Conservation (phyloP, 805 yeast species). For the Starmerella tilneyi region DNA sequence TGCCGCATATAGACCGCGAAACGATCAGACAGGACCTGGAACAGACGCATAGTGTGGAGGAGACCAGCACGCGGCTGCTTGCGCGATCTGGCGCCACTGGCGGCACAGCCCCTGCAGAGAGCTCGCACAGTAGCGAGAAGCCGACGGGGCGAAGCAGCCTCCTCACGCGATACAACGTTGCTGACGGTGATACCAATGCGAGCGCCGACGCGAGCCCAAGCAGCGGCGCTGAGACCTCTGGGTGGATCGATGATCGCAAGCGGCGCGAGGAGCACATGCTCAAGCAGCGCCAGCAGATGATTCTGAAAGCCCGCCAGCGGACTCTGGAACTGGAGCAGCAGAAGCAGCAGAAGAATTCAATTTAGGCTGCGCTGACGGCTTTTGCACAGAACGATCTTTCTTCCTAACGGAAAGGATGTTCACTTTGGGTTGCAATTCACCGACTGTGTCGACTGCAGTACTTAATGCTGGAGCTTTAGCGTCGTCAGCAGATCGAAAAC, state of each 20-base stretch:
- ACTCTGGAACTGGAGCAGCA: constrained; percentile 17
- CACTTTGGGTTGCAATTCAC: background rate
- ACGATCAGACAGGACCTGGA: constrained; percentile 68
- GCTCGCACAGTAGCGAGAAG: constrained; percentile 42
- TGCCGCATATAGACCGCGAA: constrained; percentile 56
- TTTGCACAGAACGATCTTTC: background rate
- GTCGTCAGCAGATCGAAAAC: no score
- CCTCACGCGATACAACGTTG: constrained; percentile 32
- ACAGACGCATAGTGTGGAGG: constrained; percentile 59
- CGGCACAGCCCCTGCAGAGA: no score
- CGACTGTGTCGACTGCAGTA: no score
- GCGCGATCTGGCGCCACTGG: no score
- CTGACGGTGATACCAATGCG: constrained; percentile 22
- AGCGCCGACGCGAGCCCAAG: constrained; percentile 1
- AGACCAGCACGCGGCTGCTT: constrained; percentile 63
- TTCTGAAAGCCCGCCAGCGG: constrained; percentile 46
- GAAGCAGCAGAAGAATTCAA: background rate
- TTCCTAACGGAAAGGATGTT: constrained; percentile 1
- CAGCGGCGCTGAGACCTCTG: constrained; percentile 3
- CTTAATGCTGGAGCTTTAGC: constrained; percentile 2
- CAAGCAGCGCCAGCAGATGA: constrained; percentile 47
- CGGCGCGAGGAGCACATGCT: constrained; percentile 39
- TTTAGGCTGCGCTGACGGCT: no score
- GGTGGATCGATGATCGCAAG: constrained; percentile 38
- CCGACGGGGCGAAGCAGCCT: constrained; percentile 14